These are phyloP conservation scores for Solanum tarijense DNA, from an alignment of 257 asterid genomes.

Conservation along the genomic window DNA sequence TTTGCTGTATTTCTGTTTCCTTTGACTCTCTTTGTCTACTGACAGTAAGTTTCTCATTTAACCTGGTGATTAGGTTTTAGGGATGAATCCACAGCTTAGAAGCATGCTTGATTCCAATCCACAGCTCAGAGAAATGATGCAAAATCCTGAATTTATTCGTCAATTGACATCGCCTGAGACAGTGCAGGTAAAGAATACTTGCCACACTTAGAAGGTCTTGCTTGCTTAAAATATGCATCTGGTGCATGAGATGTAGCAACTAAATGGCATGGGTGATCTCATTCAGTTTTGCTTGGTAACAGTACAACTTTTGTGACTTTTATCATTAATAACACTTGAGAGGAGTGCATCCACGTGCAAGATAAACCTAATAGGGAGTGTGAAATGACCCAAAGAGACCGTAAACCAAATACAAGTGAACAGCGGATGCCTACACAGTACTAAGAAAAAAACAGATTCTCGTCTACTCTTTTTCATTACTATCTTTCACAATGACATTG, in stretches of 20 bases:
- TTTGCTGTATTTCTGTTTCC: background rate
- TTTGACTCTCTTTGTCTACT: background rate
- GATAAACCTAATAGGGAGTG: background rate
- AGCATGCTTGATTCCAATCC: constrained; percentile 39
- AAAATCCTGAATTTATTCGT: constrained; percentile 47
- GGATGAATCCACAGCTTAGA: constrained; percentile 32
- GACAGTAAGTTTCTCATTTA: background rate
- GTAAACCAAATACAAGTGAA: background rate
- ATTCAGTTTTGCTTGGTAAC: background rate
- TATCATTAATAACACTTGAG: background rate
- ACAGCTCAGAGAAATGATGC: constrained; percentile 48
- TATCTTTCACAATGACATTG: background rate
- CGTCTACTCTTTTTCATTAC: background rate
- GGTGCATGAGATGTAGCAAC: background rate
- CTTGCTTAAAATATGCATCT: background rate
- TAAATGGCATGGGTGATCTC: background rate
- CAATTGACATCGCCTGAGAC: constrained; percentile 42
- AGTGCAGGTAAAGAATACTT: constrained; percentile 30
- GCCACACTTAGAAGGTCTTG: background rate
- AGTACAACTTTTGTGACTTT: background rate
- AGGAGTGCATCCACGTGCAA: background rate
- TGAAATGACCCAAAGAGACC: background rate
- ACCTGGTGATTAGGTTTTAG: constrained; percentile 22
- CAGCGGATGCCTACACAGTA: background rate
- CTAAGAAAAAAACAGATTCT: background rate